A percentile compares a stretch with the other conserved stretches of the same genome.
These are phyloP conservation scores for Avena insularis DNA, from an alignment of 176 grass and related monocot genomes.

Conservation along the genomic window DNA sequence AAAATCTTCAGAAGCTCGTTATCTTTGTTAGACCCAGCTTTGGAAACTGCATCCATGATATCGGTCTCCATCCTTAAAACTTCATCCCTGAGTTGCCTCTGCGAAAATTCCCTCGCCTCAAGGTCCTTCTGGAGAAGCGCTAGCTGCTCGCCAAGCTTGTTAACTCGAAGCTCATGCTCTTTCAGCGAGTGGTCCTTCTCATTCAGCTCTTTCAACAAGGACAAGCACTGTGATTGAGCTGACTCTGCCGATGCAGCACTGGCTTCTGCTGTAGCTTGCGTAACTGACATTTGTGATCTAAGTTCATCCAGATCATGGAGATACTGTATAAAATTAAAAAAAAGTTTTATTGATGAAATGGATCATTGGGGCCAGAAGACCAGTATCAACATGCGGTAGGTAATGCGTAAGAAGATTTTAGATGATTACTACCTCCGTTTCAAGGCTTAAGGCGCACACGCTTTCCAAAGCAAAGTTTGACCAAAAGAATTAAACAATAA, in stretches of 20 bases:
- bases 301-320: conserved; percentile 69
- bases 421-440: no score
- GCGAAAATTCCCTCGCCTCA: conserved; percentile 71
- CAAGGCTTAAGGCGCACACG: no score
- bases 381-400: background rate
- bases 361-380: background rate
- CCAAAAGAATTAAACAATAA: no score
- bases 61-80: conserved; percentile 68
- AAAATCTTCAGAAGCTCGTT: conserved; percentile 75
- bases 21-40: conserved; percentile 64
- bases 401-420: background rate
- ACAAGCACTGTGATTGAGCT: conserved; percentile 67
- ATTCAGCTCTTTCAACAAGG: conserved; percentile 71
- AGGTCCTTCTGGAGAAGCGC: conserved; percentile 74
- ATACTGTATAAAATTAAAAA: conserved; percentile 51
- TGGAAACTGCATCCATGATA: conserved; percentile 71
- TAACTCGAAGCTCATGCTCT: conserved; percentile 77
- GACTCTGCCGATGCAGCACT: conserved; percentile 78
- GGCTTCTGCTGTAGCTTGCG: conserved; percentile 74
- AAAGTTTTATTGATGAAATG: background rate
- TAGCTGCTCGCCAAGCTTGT: conserved; percentile 72
- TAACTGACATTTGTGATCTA: conserved; percentile 65
- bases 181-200: conserved; percentile 69
- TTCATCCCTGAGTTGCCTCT: conserved; percentile 75
- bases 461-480: no score